These are phyloP conservation scores for Pythium plurisporium DNA, from an alignment of 352 stramenopile species.

Conservation along the genomic window DNA sequence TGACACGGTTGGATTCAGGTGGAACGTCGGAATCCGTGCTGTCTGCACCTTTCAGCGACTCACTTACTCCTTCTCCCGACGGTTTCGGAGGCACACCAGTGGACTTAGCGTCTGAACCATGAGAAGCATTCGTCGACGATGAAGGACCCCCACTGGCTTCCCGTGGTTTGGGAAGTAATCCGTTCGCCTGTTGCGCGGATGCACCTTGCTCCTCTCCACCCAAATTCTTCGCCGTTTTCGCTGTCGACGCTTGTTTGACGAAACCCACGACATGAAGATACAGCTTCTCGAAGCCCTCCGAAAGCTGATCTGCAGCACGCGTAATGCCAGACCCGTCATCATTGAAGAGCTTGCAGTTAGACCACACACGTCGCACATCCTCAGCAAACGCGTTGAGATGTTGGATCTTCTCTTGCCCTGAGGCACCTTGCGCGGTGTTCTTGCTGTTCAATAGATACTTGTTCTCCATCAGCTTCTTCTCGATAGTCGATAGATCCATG, in stretches of 20 bases:
- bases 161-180: neutral
- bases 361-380: constrained; percentile 78
- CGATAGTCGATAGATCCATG: constrained; percentile 77
- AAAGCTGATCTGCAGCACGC: constrained; percentile 63
- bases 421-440: constrained; percentile 13
- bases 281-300: constrained; percentile 57
- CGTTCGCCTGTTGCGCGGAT: neutral
- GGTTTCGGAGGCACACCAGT: too few relatives aligned
- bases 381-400: constrained; percentile 56
- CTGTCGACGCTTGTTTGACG: constrained; percentile 2
- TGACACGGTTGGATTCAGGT: too few relatives aligned
- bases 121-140: too few relatives aligned
- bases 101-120: too few relatives aligned
- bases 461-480: constrained; percentile 51
- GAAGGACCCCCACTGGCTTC: too few relatives aligned
- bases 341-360: constrained; percentile 84
- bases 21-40: too few relatives aligned
- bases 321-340: constrained; percentile 78
- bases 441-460: constrained; percentile 53
- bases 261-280: constrained; percentile 44
- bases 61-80: too few relatives aligned
- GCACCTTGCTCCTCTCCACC: constrained; percentile 3
- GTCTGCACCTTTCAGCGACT: too few relatives aligned
- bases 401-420: constrained; percentile 28
- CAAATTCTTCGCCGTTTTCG: neutral